Evolutionary conservation across 129 eudicot species (phyloP).

Genomic region (Flaveria sonorensis): DNA sequence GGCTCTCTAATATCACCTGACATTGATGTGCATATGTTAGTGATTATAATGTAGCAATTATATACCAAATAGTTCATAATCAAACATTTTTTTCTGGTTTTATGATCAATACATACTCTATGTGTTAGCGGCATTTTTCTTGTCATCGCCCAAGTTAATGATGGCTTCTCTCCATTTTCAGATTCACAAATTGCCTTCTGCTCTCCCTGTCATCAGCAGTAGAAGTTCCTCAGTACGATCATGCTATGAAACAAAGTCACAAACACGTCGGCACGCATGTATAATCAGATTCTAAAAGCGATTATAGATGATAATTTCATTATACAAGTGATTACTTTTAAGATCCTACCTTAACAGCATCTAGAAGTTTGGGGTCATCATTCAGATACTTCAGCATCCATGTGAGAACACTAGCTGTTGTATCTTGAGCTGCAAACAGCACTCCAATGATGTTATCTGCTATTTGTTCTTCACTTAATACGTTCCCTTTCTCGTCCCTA

Average conservation of each 20-base stretch:
- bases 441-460: slow-evolving; percentile 81
- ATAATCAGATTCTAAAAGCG: not conserved
- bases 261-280: not conserved
- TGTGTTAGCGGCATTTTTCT: slow-evolving; percentile 70
- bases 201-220: slow-evolving; percentile 53
- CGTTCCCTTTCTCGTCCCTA: slow-evolving; percentile 54
- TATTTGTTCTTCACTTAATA: slow-evolving; percentile 60
- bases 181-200: slow-evolving; percentile 56
- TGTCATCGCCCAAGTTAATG: slow-evolving; percentile 77
- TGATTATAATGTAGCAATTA: slow-evolving; percentile 2
- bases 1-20: slow-evolving; percentile 80
- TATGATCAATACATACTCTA: slow-evolving; percentile 45
- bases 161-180: slow-evolving; percentile 44
- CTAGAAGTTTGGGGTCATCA: slow-evolving; percentile 64
- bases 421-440: slow-evolving; percentile 89
- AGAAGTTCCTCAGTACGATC: slow-evolving; percentile 19
- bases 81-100: not conserved
- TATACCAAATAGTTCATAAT: slow-evolving; percentile 2
- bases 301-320: slow-evolving; percentile 4
- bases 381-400: slow-evolving; percentile 80
- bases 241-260: slow-evolving; percentile 20
- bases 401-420: slow-evolving; percentile 85
- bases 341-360: slow-evolving; percentile 57
- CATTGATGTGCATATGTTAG: slow-evolving; percentile 8
- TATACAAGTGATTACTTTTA: not conserved